Base-by-base conservation (phyloP, 768 basidiomycete genomes). In the Gelatoporia subvermispora region DNA sequence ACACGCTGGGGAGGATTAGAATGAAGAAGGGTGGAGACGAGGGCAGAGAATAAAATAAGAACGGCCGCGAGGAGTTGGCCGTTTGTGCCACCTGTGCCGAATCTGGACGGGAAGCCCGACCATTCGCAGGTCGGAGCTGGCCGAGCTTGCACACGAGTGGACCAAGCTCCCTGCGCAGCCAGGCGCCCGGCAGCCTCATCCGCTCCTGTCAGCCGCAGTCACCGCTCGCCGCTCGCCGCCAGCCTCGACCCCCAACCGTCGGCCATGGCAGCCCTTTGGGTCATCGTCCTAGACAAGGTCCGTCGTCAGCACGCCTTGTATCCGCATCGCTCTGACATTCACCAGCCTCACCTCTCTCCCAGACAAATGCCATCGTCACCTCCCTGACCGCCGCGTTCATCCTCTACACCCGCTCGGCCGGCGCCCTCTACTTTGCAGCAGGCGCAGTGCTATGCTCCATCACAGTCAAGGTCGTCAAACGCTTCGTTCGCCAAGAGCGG, bases 281-380 rank as follows among this genome's bases (percentile, higher is more conserved):
- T n/a, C 16, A 21, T 21, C 24, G 22, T 48, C 24, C 39, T 48
- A 2, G 47, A 48, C 40, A 35, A 41, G 47, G 47, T 31, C 28
- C 28, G 28, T 31, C 28, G 28, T 41, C 21, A 31, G 47, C 41
- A 13, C 16, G 3, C 37, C 21, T 25, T 48, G n/a, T 17, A 8
- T n/a, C 24, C 34, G n/a, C 2, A 28, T n/a, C 28, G 10, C 22
- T 22, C 31, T 45, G 28, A 45, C 44, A 9, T 15, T 18, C 8
- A 20, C 24, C 38, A 41, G 28, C 28, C 28, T 31, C 28, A 31
- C 28, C 28, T 31, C 28, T 45, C 36, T 57, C 38, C 16, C 59
- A 90, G 87, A 80, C 81, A 1, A 80, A 83, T 49, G 47, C 74
- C 22, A 72, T 75, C 17, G 79, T 86, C n/a, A 77, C 74, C 2